Conservation (phyloP, 495 filamentous ascomycete genomes). For the Tirmania nivea region DNA sequence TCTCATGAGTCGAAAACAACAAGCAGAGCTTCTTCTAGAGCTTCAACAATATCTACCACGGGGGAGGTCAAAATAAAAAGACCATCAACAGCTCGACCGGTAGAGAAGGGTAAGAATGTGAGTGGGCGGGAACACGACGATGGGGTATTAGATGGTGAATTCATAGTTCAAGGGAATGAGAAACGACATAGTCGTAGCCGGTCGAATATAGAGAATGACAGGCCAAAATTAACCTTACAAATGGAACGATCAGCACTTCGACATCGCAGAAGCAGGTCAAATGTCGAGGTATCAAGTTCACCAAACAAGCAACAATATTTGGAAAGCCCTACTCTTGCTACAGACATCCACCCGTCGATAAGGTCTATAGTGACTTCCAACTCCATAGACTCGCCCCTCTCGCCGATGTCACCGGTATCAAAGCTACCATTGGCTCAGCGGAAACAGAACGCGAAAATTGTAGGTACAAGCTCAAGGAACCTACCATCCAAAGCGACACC, state of each 20-base stretch:
- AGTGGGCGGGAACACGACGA: too few relatives aligned
- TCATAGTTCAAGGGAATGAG: neutral
- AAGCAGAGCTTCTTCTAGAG: neutral
- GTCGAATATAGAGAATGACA: slow-evolving; percentile 9
- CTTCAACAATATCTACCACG: neutral
- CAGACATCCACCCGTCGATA: too few relatives aligned
- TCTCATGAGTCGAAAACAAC: neutral
- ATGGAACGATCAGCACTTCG: slow-evolving; percentile 21
- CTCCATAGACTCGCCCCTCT: neutral
- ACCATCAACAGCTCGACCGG: neutral
- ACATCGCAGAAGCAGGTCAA: slow-evolving; percentile 21
- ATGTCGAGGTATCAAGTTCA: slow-evolving; percentile 24
- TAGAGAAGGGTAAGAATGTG: neutral
- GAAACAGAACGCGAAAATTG: too few relatives aligned
- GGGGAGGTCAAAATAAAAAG: neutral
- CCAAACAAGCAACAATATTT: slow-evolving; percentile 13
- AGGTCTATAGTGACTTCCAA: too few relatives aligned
- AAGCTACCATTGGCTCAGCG: neutral
- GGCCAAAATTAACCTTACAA: neutral
- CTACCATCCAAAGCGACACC: too few relatives aligned
- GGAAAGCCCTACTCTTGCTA: too few relatives aligned
- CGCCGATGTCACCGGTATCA: neutral
- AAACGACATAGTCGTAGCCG: slow-evolving; percentile 13
- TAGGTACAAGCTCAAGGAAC: too few relatives aligned
- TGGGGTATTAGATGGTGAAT: too few relatives aligned